Percentiles rank a stretch among this genome's conserved stretches.
phyloP scores from a whole-genome alignment of 345 rosid species.

The Ricinus communis region DNA sequence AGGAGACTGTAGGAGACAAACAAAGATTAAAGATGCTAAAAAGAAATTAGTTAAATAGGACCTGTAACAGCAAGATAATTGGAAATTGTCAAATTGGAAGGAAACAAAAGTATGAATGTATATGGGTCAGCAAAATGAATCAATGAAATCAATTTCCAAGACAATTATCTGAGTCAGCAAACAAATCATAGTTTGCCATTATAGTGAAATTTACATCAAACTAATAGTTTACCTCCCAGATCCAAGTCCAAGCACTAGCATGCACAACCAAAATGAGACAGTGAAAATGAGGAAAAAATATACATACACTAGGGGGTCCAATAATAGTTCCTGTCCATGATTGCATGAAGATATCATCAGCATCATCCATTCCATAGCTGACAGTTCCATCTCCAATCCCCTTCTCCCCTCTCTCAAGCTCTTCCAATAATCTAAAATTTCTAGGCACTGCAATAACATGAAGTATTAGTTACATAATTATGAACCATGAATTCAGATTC shows the following conservation, averaged over 20 bases:
- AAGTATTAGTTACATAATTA: slow-evolving; percentile 12
- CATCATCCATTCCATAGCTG: slow-evolving; percentile 99
- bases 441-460: slow-evolving; percentile 54
- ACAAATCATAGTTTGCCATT: neutral
- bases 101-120: neutral
- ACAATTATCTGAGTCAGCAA: neutral
- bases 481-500: neutral
- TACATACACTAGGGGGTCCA: slow-evolving; percentile 60
- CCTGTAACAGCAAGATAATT: neutral
- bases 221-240: neutral
- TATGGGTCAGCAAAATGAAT: too few relatives aligned
- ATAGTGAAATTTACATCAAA: neutral
- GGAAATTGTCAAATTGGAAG: neutral
- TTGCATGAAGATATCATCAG: slow-evolving; percentile 90
- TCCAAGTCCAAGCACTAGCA: neutral
- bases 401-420: slow-evolving; percentile 81
- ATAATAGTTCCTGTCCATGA: slow-evolving; percentile 87
- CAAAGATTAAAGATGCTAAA: too few relatives aligned
- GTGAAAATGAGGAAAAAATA: neutral
- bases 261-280: neutral
- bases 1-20: too few relatives aligned
- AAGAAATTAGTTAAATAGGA: too few relatives aligned
- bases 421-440: slow-evolving; percentile 71
- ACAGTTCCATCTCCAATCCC: slow-evolving; percentile 96
- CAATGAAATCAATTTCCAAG: neutral